Percentiles rank a stretch among this genome's conserved stretches.
Conservation (phyloP, 768 basidiomycete genomes). For the Pleurotus tuber-regium region DNA sequence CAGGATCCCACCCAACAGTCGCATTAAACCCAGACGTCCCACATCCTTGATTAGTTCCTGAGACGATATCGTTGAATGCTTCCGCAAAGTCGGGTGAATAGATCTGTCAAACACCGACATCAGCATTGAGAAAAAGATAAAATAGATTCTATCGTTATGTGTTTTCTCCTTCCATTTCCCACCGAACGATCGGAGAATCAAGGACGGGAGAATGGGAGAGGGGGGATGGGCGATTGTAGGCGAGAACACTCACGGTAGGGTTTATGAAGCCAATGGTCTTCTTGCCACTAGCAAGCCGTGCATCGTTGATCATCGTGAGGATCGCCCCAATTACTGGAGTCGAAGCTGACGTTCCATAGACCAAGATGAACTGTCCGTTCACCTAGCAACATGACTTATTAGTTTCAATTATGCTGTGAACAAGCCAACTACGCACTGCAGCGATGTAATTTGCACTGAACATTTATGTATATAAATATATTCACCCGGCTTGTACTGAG, state of each 20-base stretch:
- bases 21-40: conserved; percentile 36
- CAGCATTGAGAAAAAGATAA: background rate
- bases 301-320: conserved; percentile 51
- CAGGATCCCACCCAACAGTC: conserved; percentile 37
- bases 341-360: conserved; percentile 49
- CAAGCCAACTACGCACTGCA: conserved; percentile 32
- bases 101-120: no score
- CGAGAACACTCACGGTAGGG: conserved; percentile 28
- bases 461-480: conserved; percentile 2
- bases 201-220: background rate
- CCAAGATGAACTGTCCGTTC: conserved; percentile 32
- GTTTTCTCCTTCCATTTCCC: background rate
- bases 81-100: conserved; percentile 37
- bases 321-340: conserved; percentile 48
- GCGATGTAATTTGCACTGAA: conserved; percentile 42
- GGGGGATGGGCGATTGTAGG: conserved; percentile 17
- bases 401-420: no score
- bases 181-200: background rate
- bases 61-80: conserved; percentile 49
- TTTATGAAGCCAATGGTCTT: conserved; percentile 48
- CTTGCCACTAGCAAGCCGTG: conserved; percentile 40
- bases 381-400: conserved; percentile 22
- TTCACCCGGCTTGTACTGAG: background rate
- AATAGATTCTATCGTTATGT: background rate
- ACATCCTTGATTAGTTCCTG: conserved; percentile 44